Evolutionary conservation across 2,329 filamentous ascomycete genomes (phyloP).

Genomic region (Cadophora sp.): DNA sequence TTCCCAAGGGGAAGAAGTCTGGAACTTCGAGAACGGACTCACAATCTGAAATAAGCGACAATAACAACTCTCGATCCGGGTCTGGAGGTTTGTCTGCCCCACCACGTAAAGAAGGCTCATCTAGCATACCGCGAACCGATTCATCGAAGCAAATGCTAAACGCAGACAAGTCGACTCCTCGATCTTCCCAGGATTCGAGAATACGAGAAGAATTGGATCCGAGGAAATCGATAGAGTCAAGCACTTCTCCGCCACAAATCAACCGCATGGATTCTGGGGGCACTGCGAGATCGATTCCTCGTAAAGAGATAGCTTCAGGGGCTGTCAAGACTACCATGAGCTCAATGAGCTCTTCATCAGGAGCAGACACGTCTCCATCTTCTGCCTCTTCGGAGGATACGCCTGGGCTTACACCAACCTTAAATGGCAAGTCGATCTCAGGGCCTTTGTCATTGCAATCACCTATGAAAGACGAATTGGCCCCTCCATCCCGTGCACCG

Average conservation of each 20-base stretch:
- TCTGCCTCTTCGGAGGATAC: constrained; percentile 43
- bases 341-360: constrained; percentile 40
- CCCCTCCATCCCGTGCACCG: constrained; percentile 38
- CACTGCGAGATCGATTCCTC: constrained; percentile 52
- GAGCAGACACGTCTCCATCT: constrained; percentile 42
- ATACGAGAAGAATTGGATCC: constrained; percentile 60
- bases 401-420: constrained; percentile 39
- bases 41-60: constrained; percentile 46
- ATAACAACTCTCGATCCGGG: constrained; percentile 47
- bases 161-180: constrained; percentile 52
- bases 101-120: constrained; percentile 35
- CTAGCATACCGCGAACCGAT: constrained; percentile 33
- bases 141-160: constrained; percentile 37
- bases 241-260: constrained; percentile 46
- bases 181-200: constrained; percentile 65
- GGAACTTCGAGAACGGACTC: constrained; percentile 46
- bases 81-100: constrained; percentile 40
- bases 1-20: constrained; percentile 69
- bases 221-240: constrained; percentile 47
- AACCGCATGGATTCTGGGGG: constrained; percentile 66
- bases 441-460: constrained; percentile 37
- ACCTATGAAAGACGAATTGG: constrained; percentile 37
- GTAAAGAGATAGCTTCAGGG: constrained; percentile 64
- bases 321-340: constrained; percentile 36
- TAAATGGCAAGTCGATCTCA: constrained; percentile 45